Percentiles rank a stretch among this genome's conserved stretches.
Conservation (phyloP, 192 early-diverging fungal genomes). For the Coemansia sp. region DNA sequence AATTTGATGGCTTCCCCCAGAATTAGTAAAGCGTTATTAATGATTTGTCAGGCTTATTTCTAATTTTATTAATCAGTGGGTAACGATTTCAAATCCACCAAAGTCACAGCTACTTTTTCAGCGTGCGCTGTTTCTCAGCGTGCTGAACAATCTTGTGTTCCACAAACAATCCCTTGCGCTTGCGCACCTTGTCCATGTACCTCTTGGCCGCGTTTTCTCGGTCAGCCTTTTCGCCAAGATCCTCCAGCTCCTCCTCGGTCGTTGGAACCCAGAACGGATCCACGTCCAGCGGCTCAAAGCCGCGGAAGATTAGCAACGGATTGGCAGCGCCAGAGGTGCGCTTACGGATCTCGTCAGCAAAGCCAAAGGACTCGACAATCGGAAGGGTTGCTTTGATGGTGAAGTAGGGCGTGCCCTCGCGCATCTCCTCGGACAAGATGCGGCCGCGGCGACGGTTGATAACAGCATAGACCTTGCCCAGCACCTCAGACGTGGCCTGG, state of each 20-base stretch:
- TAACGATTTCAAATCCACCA: background rate
- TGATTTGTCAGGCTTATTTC: background rate
- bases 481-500: slow-evolving; percentile 90
- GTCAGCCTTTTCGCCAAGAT: slow-evolving; percentile 97
- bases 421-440: slow-evolving; percentile 93
- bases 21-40: background rate
- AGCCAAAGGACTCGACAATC: slow-evolving; percentile 98
- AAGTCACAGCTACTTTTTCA: slow-evolving; percentile 54
- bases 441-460: slow-evolving; percentile 87
- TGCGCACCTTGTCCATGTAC: slow-evolving; percentile 95
- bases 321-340: slow-evolving; percentile 92
- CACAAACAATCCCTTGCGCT: slow-evolving; percentile 93
- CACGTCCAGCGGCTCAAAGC: slow-evolving; percentile 87
- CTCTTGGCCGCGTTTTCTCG: slow-evolving; percentile 92
- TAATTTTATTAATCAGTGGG: background rate
- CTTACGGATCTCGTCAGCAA: slow-evolving; percentile 97
- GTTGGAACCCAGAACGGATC: slow-evolving; percentile 99
- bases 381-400: slow-evolving; percentile 84
- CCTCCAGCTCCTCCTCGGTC: slow-evolving; percentile 97
- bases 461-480: slow-evolving; percentile 96
- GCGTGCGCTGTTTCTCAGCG: slow-evolving; percentile 80
- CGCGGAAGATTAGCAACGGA: slow-evolving; percentile 93
- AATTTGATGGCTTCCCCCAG: too few relatives aligned
- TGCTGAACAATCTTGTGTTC: slow-evolving; percentile 88
- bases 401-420: slow-evolving; percentile 97